These are phyloP conservation scores for Handroanthus guayacan DNA, from an alignment of 257 asterid genomes.

Conservation along the genomic window DNA sequence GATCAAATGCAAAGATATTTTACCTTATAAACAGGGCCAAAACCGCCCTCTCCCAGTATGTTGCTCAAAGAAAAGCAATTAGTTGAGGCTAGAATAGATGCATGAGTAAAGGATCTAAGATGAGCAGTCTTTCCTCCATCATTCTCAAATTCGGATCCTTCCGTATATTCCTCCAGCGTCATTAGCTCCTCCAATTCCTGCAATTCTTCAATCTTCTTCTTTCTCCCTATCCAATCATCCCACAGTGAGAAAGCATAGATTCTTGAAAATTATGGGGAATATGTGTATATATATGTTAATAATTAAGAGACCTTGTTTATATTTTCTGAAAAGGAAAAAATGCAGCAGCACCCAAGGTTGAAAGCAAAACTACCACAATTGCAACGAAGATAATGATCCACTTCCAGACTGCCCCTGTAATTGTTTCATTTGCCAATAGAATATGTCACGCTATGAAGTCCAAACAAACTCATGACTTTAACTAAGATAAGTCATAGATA, in stretches of 20 bases:
- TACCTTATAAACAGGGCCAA: conserved; percentile 53
- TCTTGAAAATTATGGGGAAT: not conserved
- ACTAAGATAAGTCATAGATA: not conserved
- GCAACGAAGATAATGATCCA: not conserved
- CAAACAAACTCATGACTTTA: not conserved
- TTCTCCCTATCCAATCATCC: conserved; percentile 23
- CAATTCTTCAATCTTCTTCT: not conserved
- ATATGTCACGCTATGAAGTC: not conserved
- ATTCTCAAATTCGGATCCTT: not conserved
- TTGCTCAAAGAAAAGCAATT: conserved; percentile 40
- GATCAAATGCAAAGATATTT: not conserved
- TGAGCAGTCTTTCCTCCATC: conserved; percentile 36
- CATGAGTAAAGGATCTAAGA: conserved; percentile 39
- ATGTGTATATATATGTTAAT: not conserved
- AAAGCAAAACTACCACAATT: not conserved
- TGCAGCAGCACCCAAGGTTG: not conserved
- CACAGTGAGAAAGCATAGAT: too few relatives aligned
- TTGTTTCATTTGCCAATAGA: not conserved
- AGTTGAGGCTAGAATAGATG: conserved; percentile 41
- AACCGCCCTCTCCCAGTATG: conserved; percentile 55
- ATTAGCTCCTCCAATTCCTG: conserved; percentile 17
- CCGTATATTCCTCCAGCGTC: conserved; percentile 10
- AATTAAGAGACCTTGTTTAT: not conserved
- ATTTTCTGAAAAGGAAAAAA: not conserved
- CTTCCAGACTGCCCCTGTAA: not conserved